Evolutionary conservation across 2,329 filamentous ascomycete genomes (phyloP), one percentile per base, ranked within the genome.

Genomic region (Dothideomycetes sp.): DNA sequence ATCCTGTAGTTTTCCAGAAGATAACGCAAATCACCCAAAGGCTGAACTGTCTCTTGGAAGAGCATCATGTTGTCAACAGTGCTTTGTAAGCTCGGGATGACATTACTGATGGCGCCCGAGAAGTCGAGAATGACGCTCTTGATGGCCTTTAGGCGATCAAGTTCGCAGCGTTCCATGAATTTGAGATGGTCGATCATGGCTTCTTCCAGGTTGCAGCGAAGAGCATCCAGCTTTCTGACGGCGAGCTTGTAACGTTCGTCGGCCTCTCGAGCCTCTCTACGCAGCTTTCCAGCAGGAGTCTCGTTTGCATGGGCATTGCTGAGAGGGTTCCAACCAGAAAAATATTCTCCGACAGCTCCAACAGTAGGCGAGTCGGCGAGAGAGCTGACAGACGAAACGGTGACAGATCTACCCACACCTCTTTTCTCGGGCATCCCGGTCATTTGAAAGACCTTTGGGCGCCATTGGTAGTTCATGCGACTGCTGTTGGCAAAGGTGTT

Each of bases 21-120:
- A 61, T 96, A 98, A 48, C 91, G 77, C 51, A 98, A 68, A 62
- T 98, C 91, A 27, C 85, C 84, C 33, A 80, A 61, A 5, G 91
- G 91, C 62, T 96, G 91, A n/a, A 98, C 84, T 1, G 91, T 96
- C 69, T 98, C 91, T 62, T 98, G 91, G 66, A 93, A 98, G 33
- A 98, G 73, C 80, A 98, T 87, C 88, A 98, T 95, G 59, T 93
- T 87, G 66, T 98, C 91, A 17, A 98, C 87, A 0, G 88, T 87
- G 45, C 89, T 89, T 64, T 96, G 91, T 47, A 98, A 68, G 56
- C 84, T 93, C 13, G 91, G 93, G 48, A 98, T 96, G 53, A 95
- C 89, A 56, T 98, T 98, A 70, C 89, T 89, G 61, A 98, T 84
- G 25, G 89, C 87, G 32, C 91, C 91, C 4, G 89, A 95, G 62